Evolutionary conservation across 2,329 filamentous ascomycete species (phyloP), one percentile per base, ranked within the genome.

Genomic region (Zasmidium cellare): DNA sequence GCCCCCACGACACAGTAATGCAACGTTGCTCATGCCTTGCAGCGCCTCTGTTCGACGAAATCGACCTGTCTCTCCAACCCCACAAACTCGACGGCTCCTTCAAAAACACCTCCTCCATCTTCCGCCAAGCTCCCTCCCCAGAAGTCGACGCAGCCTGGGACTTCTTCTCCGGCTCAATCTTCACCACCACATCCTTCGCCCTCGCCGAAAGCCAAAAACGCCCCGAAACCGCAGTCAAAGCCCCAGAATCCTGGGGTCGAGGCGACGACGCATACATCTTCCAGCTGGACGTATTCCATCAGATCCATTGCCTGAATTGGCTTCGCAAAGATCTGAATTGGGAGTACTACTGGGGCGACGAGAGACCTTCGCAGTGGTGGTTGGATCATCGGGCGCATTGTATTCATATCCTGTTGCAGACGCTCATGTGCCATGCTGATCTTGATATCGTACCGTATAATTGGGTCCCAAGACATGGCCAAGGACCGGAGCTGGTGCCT

Each of bases 301-400:
- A 31, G 11, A 48, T 54, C 25, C 52, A 54, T 23, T 54, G 52
- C 25, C 44, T 54, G 14, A 54, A 54, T 44, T 46, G 35, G 44
- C 28, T 54, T 16, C 52, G 52, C n/a, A 54, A 54, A 35, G 52
- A 46, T 18, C 11, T 48, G 44, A 31, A 35, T 18, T 48, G 24
- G 41, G 41, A 47, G 12, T 47, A 54, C 24, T 54, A 54, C 25
- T 52, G 35, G 6, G 25, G 19, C 11, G 50, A 41, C 3, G 9
- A 52, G 19, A 24, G 16, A 6, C 48, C 48, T 22, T 19, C 48
- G 19, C 22, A 38, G 16, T 28, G 23, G 9, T 41, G 38, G 20
- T n/a, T 23, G 22, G 18, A 22, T 11, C 50, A 52, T 44, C 25
- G 35, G 22, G 35, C n/a, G 9, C 50, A 52, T 16, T 52, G 50